phyloP scores from a whole-genome alignment of 208 protist species.

The Acanthamoeba lenticulata region DNA sequence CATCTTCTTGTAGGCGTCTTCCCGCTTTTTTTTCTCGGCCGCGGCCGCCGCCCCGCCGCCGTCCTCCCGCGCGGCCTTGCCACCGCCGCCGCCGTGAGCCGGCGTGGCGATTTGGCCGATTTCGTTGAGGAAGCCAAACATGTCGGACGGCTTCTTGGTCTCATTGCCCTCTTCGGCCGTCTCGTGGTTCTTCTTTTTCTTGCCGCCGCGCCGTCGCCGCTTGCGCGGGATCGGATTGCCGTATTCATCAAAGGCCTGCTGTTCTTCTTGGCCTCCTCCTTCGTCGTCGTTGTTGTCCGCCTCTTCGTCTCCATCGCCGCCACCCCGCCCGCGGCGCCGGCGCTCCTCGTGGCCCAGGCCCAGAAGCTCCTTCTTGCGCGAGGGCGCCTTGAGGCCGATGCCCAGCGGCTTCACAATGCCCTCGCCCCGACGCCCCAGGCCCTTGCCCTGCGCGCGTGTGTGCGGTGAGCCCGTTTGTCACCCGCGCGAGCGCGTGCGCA shows the following conservation, averaged over 20 bases:
- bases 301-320: background rate
- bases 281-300: background rate
- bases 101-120: background rate
- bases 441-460: background rate
- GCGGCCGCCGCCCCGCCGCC: background rate
- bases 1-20: background rate
- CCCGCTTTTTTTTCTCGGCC: background rate
- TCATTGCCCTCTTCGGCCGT: background rate
- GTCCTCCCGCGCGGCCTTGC: background rate
- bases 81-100: background rate
- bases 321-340: background rate
- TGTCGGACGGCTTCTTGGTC: background rate
- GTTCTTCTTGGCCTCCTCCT: background rate
- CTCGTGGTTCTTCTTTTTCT: background rate
- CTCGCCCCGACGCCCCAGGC: background rate
- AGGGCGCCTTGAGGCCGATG: background rate
- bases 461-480: too few relatives aligned
- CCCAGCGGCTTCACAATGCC: conserved; percentile 41
- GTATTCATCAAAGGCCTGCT: background rate
- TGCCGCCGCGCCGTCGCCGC: background rate
- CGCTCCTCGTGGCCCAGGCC: conserved; percentile 35
- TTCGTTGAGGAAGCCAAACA: conserved; percentile 18
- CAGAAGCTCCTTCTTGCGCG: conserved; percentile 23
- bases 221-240: conserved; percentile 32
- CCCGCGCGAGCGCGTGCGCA: too few relatives aligned